Evolutionary conservation across 257 asterid genomes (phyloP), one percentile per base, ranked within the genome.

Genomic region (Osmanthus fragrans): DNA sequence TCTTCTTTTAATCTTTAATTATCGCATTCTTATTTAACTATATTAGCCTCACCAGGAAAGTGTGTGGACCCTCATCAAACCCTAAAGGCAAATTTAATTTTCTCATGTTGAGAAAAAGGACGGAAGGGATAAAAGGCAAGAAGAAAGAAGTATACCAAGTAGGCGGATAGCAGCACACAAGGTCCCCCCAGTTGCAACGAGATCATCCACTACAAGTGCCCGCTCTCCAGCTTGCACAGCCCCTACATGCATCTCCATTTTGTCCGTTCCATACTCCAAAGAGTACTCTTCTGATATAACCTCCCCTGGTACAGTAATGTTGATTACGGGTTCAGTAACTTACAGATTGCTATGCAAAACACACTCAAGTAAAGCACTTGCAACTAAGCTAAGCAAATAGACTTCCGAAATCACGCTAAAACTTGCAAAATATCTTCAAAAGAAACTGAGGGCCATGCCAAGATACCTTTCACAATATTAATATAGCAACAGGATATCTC

Each of bases 141-240:
- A 12, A 66, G 74, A 32, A 73, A 71, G 4, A 65, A 72, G 5
- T 76, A 13, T 87, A 94, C 99, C 99, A 72, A 94, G 96, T 45
- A 94, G 88, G 84, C 93, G 88, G 63, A 92, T 88, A 25, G 97
- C 99, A 81, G 99, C 99, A 83, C 63, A 49, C 76, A 94, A 87
- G 84, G 99, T 92, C 70, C 99, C 99, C 56, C 97, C 98, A 54
- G 98, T 92, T 54, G 98, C 98, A 84, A 94, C 92, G 66, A 94
- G 96, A 86, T 94, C 99, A 85, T 94, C 99, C 3, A 94, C 93
- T 49, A 94, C 71, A 60, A 94, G 76, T 0, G 94, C 97, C 33
- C 94, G 90, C 70, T 94, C 99, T 84, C 99, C 97, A 37, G 90
- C 68, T 77, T 89, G 86, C n/a, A 94, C 98, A 73, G 97, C 97